These are phyloP conservation scores for Eimeria sp. DNA, from an alignment of 169 alveolate species.

Conservation along the genomic window DNA sequence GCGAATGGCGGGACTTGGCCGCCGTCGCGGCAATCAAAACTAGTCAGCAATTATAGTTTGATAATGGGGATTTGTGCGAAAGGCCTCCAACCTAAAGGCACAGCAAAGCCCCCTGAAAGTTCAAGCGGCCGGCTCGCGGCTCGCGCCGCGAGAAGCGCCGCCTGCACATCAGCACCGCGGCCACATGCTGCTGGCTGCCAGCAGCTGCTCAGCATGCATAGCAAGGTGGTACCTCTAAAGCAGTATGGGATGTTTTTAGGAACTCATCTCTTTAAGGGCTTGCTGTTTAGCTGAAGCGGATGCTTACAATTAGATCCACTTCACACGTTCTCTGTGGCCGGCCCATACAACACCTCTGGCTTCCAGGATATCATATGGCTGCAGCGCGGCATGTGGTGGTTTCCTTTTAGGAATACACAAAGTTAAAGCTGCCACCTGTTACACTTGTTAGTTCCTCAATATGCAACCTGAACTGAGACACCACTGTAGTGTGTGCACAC, in stretches of 20 bases:
- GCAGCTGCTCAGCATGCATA: constrained; percentile 79
- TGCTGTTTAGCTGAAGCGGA: constrained; percentile 4
- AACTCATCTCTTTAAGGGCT: constrained; percentile 6
- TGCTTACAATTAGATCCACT: background rate
- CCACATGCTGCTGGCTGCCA: constrained; percentile 81
- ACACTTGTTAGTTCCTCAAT: background rate
- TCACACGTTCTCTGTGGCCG: constrained; percentile 51
- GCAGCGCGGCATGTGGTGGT: constrained; percentile 24
- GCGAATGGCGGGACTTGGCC: constrained; percentile 68
- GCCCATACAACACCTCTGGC: constrained; percentile 12
- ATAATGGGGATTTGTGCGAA: constrained; percentile 46
- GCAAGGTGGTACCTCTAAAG: background rate
- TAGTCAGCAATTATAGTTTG: constrained; percentile 64
- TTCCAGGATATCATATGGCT: background rate
- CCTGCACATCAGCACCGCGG: constrained; percentile 82
- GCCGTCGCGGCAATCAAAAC: constrained; percentile 76
- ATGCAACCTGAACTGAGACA: constrained; percentile 6
- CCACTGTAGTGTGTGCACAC: constrained; percentile 51
- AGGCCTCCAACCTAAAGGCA: constrained; percentile 66
- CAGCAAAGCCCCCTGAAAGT: constrained; percentile 73
- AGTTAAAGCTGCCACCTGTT: background rate
- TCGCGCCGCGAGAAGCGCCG: constrained; percentile 82
- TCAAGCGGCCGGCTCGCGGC: constrained; percentile 80
- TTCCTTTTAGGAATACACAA: constrained; percentile 20
- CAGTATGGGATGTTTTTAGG: background rate